Evolutionary conservation across 805 yeast genomes (phyloP).

Genomic region (Candida manassasensis): DNA sequence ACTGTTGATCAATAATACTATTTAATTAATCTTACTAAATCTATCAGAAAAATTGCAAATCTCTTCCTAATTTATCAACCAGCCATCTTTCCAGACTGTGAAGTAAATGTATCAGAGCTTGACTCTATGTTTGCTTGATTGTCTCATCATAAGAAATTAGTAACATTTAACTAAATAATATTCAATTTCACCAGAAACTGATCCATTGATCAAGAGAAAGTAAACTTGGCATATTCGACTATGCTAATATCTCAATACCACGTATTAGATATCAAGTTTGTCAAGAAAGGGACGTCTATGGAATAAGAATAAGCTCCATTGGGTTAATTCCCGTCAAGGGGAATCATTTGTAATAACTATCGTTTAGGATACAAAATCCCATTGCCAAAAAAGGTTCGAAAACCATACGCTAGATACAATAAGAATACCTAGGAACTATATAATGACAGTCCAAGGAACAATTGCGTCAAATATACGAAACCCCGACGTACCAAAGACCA

Average conservation of each 20-base stretch:
- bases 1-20: neutral
- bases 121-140: conserved; percentile 81
- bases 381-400: conserved; percentile 48
- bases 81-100: conserved; percentile 46
- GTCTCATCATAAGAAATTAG: conserved; percentile 55
- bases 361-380: conserved; percentile 57
- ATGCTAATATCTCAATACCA: conserved; percentile 37
- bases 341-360: conserved; percentile 69
- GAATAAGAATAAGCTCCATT: conserved; percentile 82
- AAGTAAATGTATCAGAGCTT: conserved; percentile 66
- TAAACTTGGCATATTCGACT: conserved; percentile 65
- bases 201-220: conserved; percentile 2
- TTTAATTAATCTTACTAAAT: conserved; percentile 4
- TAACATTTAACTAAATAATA: conserved; percentile 17
- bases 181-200: conserved; percentile 19
- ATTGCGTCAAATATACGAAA: too few species aligned
- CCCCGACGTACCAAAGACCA: conserved; percentile 10
- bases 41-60: conserved; percentile 49
- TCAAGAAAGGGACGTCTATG: conserved; percentile 50
- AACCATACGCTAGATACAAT: conserved; percentile 14
- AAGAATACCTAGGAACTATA: conserved; percentile 8
- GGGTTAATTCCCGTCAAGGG: conserved; percentile 52
- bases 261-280: conserved; percentile 18
- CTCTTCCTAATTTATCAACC: conserved; percentile 55
- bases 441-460: conserved; percentile 9